Evolutionary conservation across 1,284 basidiomycete genomes (phyloP), one percentile per base, ranked within the genome.

Genomic region (Leucoagaricus sp.): DNA sequence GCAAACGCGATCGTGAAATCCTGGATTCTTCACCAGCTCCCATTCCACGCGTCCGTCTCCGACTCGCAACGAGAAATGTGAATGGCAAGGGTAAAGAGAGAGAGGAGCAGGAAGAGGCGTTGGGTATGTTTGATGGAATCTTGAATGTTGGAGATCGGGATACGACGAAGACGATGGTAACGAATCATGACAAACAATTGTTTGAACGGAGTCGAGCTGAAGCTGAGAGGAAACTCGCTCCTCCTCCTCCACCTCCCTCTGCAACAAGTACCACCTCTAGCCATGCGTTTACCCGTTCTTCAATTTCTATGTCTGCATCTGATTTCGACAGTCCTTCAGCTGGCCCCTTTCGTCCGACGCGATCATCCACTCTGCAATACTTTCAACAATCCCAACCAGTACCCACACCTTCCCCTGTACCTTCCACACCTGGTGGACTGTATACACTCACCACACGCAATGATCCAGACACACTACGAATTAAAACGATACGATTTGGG

Each of bases 401-500:
- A 63, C 64, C 28, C 40, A 69, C 45, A 58, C 65, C 38, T 47
- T 75, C 75, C 6, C 74, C 75, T 10, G 71, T 64, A 12, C 74
- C 75, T 6, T 73, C 75, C 26, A 73, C 74, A 12, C 70, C 76
- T 17, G 69, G 65, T 12, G 65, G 58, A 70, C 45, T 68, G 66
- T 56, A 68, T 72, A 68, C 64, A 48, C 61, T 69, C 15, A 60
- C 65, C 31, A 68, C 48, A 8, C 55, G 72, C 57, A 68, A 67
- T 49, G 74, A 75, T 38, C 71, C 74, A 1, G 71, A 75, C 21
- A 71, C 76, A 23, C 76, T 89, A 33, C 84, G 91, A 59, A 96
- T 97, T 75, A 87, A 86, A 55, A 86, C 82, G 53, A 96, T 99
- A 60, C 87, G 95, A 17, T 97, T 99, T 65, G 96, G 95, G n/a